phyloP scores from a whole-genome alignment of 352 stramenopile genomes.

The Phytopythium sindhum region DNA sequence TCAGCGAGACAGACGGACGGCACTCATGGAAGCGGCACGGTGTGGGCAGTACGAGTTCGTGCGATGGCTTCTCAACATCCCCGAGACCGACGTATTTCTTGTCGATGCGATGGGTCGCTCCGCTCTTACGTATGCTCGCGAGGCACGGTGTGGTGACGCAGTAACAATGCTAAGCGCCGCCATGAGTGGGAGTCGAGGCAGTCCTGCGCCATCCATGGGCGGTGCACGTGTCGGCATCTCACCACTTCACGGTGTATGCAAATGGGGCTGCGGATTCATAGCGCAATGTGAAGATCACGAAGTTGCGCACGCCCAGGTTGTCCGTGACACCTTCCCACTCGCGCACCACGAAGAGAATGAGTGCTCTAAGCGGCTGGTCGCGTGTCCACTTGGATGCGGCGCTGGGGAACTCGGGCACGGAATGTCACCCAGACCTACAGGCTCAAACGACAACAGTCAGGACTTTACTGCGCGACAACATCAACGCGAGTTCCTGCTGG shows the following conservation, averaged over 20 bases:
- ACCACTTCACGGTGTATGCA: constrained; percentile 49
- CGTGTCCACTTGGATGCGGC: constrained; percentile 28
- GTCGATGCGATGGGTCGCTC: constrained; percentile 30
- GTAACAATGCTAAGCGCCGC: constrained; percentile 37
- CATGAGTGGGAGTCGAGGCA: constrained; percentile 37
- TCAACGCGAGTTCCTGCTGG: constrained; percentile 28
- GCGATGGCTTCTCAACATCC: constrained; percentile 44
- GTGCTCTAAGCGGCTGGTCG: constrained; percentile 51
- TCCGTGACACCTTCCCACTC: constrained; percentile 35
- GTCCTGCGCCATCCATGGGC: constrained; percentile 23
- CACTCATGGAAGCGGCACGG: constrained; percentile 55
- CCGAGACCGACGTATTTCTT: constrained; percentile 30
- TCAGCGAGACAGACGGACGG: constrained; percentile 28
- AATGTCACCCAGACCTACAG: neutral
- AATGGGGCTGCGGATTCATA: constrained; percentile 69
- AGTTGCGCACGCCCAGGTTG: constrained; percentile 18
- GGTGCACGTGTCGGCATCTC: constrained; percentile 10
- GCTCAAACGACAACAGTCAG: constrained; percentile 27
- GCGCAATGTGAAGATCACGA: constrained; percentile 21
- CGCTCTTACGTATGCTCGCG: constrained; percentile 41
- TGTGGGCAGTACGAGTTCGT: constrained; percentile 50
- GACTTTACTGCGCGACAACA: constrained; percentile 12
- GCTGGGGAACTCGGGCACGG: constrained; percentile 14
- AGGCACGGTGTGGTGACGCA: constrained; percentile 22
- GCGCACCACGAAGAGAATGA: constrained; percentile 34